phyloP scores from a whole-genome alignment of 306 rosid species.

The Rosa chinensis region DNA sequence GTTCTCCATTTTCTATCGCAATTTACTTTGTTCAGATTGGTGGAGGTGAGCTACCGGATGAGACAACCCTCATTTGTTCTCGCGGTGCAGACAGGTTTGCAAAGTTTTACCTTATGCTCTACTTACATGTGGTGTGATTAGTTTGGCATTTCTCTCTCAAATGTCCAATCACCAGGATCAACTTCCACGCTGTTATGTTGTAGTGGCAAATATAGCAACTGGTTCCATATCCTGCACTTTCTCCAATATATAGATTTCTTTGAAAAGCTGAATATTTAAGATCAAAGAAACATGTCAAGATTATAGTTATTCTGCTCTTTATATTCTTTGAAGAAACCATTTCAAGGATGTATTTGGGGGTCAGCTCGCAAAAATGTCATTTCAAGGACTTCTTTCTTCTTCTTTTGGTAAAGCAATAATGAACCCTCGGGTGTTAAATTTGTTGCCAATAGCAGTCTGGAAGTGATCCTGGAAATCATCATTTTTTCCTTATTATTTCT shows the following conservation, averaged over 20 bases:
- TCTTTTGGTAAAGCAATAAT: too few relatives aligned
- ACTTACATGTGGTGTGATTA: slow-evolving; percentile 16
- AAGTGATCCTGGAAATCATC: slow-evolving; percentile 11
- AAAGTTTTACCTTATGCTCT: slow-evolving; percentile 22
- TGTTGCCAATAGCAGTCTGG: background rate
- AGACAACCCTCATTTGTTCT: slow-evolving; percentile 73
- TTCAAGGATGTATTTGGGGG: too few relatives aligned
- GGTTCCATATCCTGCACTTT: background rate
- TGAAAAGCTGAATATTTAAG: background rate
- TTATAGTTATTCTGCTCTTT: background rate
- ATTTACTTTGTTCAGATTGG: slow-evolving; percentile 71
- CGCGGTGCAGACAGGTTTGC: slow-evolving; percentile 92
- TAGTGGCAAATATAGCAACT: slow-evolving; percentile 19
- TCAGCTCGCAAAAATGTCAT: too few relatives aligned
- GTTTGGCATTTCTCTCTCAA: slow-evolving; percentile 10
- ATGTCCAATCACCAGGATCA: slow-evolving; percentile 12
- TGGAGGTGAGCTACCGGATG: slow-evolving; percentile 94
- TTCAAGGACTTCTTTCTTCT: too few relatives aligned
- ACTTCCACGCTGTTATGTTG: slow-evolving; percentile 42
- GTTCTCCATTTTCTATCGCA: slow-evolving; percentile 27
- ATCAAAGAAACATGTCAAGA: background rate
- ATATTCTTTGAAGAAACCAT: too few relatives aligned
- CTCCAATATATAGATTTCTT: background rate
- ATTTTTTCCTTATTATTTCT: background rate
- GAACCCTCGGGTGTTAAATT: background rate